Base-by-base conservation (phyloP, 805 yeast genomes). In the Isabelozyma gotoi region DNA sequence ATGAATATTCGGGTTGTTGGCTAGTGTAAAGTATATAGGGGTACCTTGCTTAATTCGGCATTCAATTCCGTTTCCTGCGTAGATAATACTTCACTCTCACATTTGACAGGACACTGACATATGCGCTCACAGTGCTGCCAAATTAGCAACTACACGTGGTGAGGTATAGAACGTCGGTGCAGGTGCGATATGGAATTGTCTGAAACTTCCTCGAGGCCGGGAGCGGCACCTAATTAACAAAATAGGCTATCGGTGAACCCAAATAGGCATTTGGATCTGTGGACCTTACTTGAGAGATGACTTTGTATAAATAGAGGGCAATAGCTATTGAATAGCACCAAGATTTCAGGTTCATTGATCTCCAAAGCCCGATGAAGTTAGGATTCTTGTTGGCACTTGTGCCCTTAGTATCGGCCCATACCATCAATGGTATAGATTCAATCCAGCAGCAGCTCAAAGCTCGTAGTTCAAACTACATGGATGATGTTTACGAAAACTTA, bases 341-440 rank as follows among this genome's bases (percentile, higher is more conserved):
- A 3, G 8, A 10, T 24, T 24, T 24, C 29, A 24, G 29, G 12
- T 10, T n/a, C 29, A 24, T 7, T 10, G 12, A 24, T n/a, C n/a
- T 24, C 12, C 29, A n/a, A 24, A 24, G 7, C 29, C n/a, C n/a
- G 12, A 24, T 24, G 29, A 24, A 24, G 29, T 10, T 24, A 10
- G 12, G 29, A 10, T 24, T 24, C n/a, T 24, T 24, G 7, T 24
- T 32, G n/a, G 15, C 10, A 32, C 12, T 32, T 32, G 17, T 36
- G 11, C 15, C 39, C 14, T n/a, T 16, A 11, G 46, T 33, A 1
- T 35, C 21, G 19, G 44, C 45, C 7, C 41, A 36, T 32, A 53
- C 63, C 7, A 43, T 66, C 20, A 56, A 59, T 15, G 68, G 67
- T 11, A 44, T 61, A 16, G 57, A 52, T 31, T 49, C 61, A 3